phyloP scores from a whole-genome alignment of 192 early-diverging fungal genomes.

The Mycoemilia scoparia region DNA sequence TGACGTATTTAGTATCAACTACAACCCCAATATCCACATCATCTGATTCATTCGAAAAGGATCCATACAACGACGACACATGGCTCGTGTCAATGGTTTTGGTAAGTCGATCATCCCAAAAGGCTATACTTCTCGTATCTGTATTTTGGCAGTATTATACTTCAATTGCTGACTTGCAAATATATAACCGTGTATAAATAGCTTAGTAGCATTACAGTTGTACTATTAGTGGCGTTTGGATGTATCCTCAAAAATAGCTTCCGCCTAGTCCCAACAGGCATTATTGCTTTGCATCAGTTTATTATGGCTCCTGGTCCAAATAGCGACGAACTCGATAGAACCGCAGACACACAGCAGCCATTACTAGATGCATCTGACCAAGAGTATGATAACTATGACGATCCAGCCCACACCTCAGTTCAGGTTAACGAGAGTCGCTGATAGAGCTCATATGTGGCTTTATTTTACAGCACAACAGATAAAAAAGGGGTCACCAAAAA shows the following conservation, averaged over 20 bases:
- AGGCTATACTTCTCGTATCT: too few relatives aligned
- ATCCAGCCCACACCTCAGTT: slow-evolving; percentile 1
- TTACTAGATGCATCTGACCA: slow-evolving; percentile 6
- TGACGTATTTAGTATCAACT: too few relatives aligned
- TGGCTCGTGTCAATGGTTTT: too few relatives aligned
- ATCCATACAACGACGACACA: too few relatives aligned
- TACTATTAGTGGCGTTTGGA: slow-evolving; percentile 15
- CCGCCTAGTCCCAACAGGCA: slow-evolving; percentile 24
- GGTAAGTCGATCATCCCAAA: too few relatives aligned
- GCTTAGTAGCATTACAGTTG: slow-evolving; percentile 18
- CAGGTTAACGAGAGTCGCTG: neutral
- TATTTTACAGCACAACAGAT: neutral
- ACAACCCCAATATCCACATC: too few relatives aligned
- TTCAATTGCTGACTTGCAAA: too few relatives aligned
- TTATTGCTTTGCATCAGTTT: slow-evolving; percentile 17
- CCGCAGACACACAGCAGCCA: slow-evolving; percentile 6
- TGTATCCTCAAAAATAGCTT: slow-evolving; percentile 18
- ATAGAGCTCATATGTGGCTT: slow-evolving; percentile 4
- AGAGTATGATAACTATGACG: slow-evolving; percentile 7
- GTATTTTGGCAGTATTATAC: too few relatives aligned
- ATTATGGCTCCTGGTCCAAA: slow-evolving; percentile 4
- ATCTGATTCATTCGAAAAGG: too few relatives aligned
- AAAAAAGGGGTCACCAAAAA: too few relatives aligned
- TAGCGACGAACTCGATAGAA: slow-evolving; percentile 10
- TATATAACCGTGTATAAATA: too few relatives aligned